Base-by-base conservation (phyloP, 1,284 basidiomycete species). In the Coriolopsis trogii region DNA sequence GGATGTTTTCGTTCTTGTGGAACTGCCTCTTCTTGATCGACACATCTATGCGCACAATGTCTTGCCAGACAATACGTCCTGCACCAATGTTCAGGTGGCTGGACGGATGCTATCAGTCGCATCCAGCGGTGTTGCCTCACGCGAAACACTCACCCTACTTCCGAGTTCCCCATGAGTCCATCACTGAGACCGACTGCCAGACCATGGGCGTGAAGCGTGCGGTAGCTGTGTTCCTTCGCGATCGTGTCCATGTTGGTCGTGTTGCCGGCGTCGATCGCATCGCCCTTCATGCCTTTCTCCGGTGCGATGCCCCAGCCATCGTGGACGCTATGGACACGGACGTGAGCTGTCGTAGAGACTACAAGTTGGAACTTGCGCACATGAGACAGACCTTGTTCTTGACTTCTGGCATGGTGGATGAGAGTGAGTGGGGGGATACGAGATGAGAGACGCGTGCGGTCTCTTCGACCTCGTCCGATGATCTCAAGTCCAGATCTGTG, bases 91-190 rank as follows among this genome's bases (percentile, higher is more conserved):
- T 96, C 55, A 95, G 74, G 68, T 95, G 93, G 16, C 93, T 95
- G 47, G 37, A 52, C 37, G 16, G 1, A 37, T 39, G 20, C 16
- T 41, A 40, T 53, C 15, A 55, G 41, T 42, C 16, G 20, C n/a
- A n/a, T n/a, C n/a, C n/a, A n/a, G n/a, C n/a, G n/a, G n/a, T n/a
- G n/a, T n/a, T 34, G 12, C 18, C 10, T 23, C 21, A 37, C 51
- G 3, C 5, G 18, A 21, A 23, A 41, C 49, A 73, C 85, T 57
- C 63, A 93, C 91, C 93, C 93, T 57, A 95, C 93, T 74, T 95
- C 93, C 6, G 92, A 95, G 77, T 96, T 95, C 20, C 93, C 93
- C 93, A 96, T 96, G 41, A 96, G 81, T 0, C 93, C 93, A 41
- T 95, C 93, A 67, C 78, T 91, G 46, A 96, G 78, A 1, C 93